Evolutionary conservation across 2,329 filamentous ascomycete genomes (phyloP).

Genomic region (Lachnellula hyalina): DNA sequence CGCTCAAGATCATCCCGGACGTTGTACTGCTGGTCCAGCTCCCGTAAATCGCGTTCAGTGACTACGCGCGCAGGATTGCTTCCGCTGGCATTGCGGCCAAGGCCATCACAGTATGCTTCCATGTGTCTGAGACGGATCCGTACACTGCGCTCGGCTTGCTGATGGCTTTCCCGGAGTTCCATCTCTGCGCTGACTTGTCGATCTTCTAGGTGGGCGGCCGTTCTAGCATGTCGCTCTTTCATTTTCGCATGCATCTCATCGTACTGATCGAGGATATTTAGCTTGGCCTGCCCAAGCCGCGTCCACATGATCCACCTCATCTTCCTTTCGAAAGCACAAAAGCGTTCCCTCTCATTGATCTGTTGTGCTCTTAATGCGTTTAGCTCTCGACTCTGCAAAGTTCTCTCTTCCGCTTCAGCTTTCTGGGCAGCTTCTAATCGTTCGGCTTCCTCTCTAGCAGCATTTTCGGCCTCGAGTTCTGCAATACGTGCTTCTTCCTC

Average conservation of each 20-base stretch:
- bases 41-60: slow-evolving; percentile 53
- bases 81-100: slow-evolving; percentile 38
- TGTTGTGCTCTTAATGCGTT: slow-evolving; percentile 41
- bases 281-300: slow-evolving; percentile 45
- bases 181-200: slow-evolving; percentile 58
- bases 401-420: slow-evolving; percentile 42
- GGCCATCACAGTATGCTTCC: slow-evolving; percentile 58
- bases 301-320: slow-evolving; percentile 45
- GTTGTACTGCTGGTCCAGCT: slow-evolving; percentile 57
- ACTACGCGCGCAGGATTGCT: slow-evolving; percentile 47
- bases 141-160: slow-evolving; percentile 53
- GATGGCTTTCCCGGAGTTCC: slow-evolving; percentile 49
- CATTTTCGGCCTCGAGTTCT: slow-evolving; percentile 43
- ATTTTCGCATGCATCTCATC: slow-evolving; percentile 45
- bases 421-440: slow-evolving; percentile 39
- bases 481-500: slow-evolving; percentile 45
- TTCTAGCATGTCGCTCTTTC: slow-evolving; percentile 49
- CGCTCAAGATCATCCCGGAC: slow-evolving; percentile 54
- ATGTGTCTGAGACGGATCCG: slow-evolving; percentile 57
- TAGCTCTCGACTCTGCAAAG: slow-evolving; percentile 40
- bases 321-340: slow-evolving; percentile 44
- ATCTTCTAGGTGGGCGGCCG: slow-evolving; percentile 52
- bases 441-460: slow-evolving; percentile 39
- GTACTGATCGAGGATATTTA: slow-evolving; percentile 43
- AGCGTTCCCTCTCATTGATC: slow-evolving; percentile 47